phyloP scores from a whole-genome alignment of 257 asterid species.

The Verbascum thapsus region DNA sequence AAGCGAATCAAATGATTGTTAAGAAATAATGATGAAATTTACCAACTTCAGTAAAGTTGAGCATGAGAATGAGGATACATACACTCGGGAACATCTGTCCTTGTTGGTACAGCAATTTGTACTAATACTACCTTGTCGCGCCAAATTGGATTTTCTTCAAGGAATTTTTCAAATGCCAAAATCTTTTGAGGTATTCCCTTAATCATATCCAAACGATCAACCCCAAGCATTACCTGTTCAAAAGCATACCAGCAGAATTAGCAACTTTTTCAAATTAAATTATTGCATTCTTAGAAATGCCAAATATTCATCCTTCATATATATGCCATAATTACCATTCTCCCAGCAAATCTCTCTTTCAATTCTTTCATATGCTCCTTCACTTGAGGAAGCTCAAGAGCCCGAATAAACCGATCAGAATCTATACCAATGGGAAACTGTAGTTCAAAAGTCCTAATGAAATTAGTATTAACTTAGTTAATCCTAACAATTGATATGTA shows the following conservation, averaged over 20 bases:
- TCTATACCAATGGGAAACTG: conserved; percentile 98
- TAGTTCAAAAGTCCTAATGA: conserved; percentile 36
- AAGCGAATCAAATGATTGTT: neutral
- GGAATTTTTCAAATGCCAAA: conserved; percentile 93
- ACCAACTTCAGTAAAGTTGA: conserved; percentile 27
- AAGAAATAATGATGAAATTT: conserved; percentile 1
- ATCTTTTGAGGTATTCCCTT: conserved; percentile 96
- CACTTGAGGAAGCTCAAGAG: conserved; percentile 77
- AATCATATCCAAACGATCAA: conserved; percentile 91
- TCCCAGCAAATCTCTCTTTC: conserved; percentile 83
- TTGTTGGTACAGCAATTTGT: conserved; percentile 95
- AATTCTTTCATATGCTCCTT: conserved; percentile 70
- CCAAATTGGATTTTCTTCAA: conserved; percentile 93
- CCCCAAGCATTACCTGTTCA: conserved; percentile 87
- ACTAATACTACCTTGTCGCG: conserved; percentile 83
- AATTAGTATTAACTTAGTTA: conserved; percentile 22
- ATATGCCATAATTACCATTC: conserved; percentile 74
- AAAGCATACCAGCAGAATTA: conserved; percentile 21
- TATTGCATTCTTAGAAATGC: no score
- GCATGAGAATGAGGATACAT: conserved; percentile 43
- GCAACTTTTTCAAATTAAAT: no score
- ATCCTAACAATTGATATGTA: conserved; percentile 3
- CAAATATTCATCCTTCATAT: no score
- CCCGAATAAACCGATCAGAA: conserved; percentile 85
- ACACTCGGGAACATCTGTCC: conserved; percentile 98